These are phyloP conservation scores for Carex arenaria DNA, from an alignment of 202 grass and related monocot species.

Conservation along the genomic window DNA sequence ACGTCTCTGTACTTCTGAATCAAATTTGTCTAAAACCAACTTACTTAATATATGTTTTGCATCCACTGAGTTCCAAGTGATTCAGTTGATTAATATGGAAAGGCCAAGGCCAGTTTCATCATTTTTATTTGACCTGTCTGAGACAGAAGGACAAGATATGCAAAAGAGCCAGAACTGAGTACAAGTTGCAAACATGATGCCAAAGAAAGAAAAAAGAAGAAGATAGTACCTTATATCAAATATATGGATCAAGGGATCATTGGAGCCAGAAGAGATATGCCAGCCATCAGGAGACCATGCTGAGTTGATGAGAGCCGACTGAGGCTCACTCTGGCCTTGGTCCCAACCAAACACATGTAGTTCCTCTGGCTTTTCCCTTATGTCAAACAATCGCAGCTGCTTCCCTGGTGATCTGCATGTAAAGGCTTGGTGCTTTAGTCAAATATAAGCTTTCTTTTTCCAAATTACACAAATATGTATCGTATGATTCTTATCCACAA, in stretches of 20 bases:
- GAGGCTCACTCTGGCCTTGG: conserved; percentile 75
- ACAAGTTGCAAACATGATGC: not conserved
- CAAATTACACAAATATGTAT: not conserved
- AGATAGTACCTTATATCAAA: conserved; percentile 54
- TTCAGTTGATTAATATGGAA: not conserved
- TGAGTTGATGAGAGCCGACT: conserved; percentile 88
- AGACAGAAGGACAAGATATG: not conserved
- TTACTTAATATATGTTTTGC: not conserved
- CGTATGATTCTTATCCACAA: not conserved
- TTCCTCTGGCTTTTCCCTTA: conserved; percentile 65
- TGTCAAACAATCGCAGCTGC: conserved; percentile 80
- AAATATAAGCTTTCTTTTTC: not conserved
- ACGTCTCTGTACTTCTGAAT: not conserved
- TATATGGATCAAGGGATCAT: conserved; percentile 81
- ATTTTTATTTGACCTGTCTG: not conserved
- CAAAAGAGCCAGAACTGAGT: not conserved
- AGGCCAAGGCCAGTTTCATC: not conserved
- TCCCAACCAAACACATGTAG: conserved; percentile 72
- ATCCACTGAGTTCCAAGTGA: not conserved
- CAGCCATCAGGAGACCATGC: conserved; percentile 87
- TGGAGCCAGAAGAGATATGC: conserved; percentile 81
- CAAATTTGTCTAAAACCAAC: not conserved
- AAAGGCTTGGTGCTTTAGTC: not conserved
- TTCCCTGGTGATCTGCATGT: conserved; percentile 47
- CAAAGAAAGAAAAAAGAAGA: not conserved